phyloP scores from a whole-genome alignment of 2,329 filamentous ascomycete species.

The Rutstroemia sp. region DNA sequence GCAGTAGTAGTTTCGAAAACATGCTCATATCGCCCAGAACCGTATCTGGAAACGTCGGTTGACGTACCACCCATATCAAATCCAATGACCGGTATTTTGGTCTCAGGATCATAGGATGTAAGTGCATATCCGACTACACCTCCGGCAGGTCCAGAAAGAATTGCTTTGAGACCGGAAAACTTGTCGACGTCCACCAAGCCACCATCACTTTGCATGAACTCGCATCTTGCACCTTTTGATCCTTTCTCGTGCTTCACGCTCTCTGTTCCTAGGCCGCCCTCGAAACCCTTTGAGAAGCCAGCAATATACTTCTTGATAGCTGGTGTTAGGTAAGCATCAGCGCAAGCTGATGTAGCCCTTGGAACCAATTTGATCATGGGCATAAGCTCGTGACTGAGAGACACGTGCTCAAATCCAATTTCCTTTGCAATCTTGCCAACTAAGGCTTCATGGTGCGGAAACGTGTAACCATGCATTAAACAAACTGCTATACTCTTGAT shows the following conservation, averaged over 20 bases:
- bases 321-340: slow-evolving; percentile 69
- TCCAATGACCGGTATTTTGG: slow-evolving; percentile 79
- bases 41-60: slow-evolving; percentile 85
- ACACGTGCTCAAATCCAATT: slow-evolving; percentile 78
- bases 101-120: slow-evolving; percentile 79
- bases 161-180: slow-evolving; percentile 79
- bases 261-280: slow-evolving; percentile 68
- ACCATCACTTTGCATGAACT: slow-evolving; percentile 78
- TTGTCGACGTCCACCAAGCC: slow-evolving; percentile 65
- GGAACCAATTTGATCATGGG: slow-evolving; percentile 71
- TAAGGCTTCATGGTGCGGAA: slow-evolving; percentile 74
- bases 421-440: slow-evolving; percentile 70
- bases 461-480: slow-evolving; percentile 89
- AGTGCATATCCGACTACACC: slow-evolving; percentile 89
- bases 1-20: slow-evolving; percentile 74
- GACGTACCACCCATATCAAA: slow-evolving; percentile 96
- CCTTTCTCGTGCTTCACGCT: slow-evolving; percentile 62
- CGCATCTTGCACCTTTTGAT: slow-evolving; percentile 68
- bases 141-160: slow-evolving; percentile 84
- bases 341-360: slow-evolving; percentile 61
- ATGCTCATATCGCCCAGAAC: slow-evolving; percentile 62
- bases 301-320: slow-evolving; percentile 64
- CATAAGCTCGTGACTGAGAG: slow-evolving; percentile 73
- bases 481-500: slow-evolving; percentile 82
- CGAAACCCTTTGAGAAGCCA: slow-evolving; percentile 74